Percentiles rank a stretch among this genome's conserved stretches.
phyloP scores from a whole-genome alignment of 176 grass and related monocot species.

The Carex myosuroides region DNA sequence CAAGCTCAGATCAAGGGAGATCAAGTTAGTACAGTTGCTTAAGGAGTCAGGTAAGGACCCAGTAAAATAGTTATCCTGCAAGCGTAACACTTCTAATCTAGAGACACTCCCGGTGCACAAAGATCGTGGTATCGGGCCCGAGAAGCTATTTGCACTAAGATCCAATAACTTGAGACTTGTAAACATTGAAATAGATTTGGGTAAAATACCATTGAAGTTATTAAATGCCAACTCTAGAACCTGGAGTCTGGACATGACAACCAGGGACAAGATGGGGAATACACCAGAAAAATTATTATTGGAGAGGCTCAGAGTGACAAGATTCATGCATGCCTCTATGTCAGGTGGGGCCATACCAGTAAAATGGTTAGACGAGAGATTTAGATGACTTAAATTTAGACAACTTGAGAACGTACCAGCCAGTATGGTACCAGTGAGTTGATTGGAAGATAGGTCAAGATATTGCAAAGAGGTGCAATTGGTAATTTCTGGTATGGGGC shows the following conservation, averaged over 20 bases:
- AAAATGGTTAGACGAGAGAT: conserved; percentile 71
- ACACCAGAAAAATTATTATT: conserved; percentile 72
- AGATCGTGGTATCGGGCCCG: conserved; percentile 40
- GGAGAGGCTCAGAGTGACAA: conserved; percentile 52
- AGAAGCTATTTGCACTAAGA: conserved; percentile 73
- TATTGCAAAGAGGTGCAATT: conserved; percentile 67
- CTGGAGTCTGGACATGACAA: conserved; percentile 31
- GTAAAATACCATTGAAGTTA: conserved; percentile 44
- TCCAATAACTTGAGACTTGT: conserved; percentile 54
- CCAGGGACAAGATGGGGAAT: conserved; percentile 33
- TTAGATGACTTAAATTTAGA: conserved; percentile 30
- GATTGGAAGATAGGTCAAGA: conserved; percentile 77
- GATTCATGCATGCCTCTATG: conserved; percentile 30
- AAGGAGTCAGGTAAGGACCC: too few species aligned
- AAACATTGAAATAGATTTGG: conserved; percentile 35
- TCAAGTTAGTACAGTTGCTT: too few species aligned
- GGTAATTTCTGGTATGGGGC: conserved; percentile 33
- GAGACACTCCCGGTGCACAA: too few species aligned
- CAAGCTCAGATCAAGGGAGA: too few species aligned
- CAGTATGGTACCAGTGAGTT: conserved; percentile 29
- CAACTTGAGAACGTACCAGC: conserved; percentile 35
- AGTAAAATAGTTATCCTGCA: too few species aligned
- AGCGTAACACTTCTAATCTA: too few species aligned
- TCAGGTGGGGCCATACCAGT: conserved; percentile 45
- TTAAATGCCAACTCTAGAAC: conserved; percentile 58